These are phyloP conservation scores for Blastocystis sp. DNA, from an alignment of 352 stramenopile genomes.

Conservation along the genomic window DNA sequence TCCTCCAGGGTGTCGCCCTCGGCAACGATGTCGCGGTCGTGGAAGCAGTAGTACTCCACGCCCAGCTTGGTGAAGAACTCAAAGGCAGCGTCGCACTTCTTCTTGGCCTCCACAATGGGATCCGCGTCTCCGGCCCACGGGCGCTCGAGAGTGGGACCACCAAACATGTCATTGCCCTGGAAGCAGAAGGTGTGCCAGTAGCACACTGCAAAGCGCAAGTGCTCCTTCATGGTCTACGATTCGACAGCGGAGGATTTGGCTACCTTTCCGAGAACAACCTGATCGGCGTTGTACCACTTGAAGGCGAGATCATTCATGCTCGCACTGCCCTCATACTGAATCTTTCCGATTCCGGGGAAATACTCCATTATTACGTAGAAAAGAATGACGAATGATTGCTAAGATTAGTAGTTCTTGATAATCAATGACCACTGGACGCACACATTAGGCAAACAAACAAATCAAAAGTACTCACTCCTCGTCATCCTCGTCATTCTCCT, in stretches of 20 bases:
- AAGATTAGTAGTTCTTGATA: no score
- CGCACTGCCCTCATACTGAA: conserved; percentile 76
- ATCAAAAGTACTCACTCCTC: background rate
- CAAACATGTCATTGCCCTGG: conserved; percentile 76
- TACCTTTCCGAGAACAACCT: conserved; percentile 79
- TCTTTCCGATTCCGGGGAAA: conserved; percentile 76
- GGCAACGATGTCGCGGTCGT: conserved; percentile 80
- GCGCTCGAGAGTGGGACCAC: conserved; percentile 72
- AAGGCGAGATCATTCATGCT: conserved; percentile 77
- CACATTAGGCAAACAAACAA: background rate
- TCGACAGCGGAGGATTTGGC: background rate
- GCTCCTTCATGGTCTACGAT: conserved; percentile 54
- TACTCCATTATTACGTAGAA: conserved; percentile 69
- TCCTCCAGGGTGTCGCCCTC: conserved; percentile 76
- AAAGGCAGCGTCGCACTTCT: conserved; percentile 80
- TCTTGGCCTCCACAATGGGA: conserved; percentile 77
- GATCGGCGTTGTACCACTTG: conserved; percentile 79
- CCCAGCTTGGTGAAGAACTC: conserved; percentile 83
- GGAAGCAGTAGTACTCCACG: conserved; percentile 82
- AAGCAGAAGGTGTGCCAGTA: conserved; percentile 77
- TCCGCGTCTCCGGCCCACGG: conserved; percentile 75
- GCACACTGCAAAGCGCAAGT: conserved; percentile 73
- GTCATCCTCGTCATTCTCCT: background rate
- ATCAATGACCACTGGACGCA: no score
- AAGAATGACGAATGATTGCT: background rate